Evolutionary conservation across 1,139 yeast genomes (phyloP).

Genomic region (Scheffersomyces segobiensis): DNA sequence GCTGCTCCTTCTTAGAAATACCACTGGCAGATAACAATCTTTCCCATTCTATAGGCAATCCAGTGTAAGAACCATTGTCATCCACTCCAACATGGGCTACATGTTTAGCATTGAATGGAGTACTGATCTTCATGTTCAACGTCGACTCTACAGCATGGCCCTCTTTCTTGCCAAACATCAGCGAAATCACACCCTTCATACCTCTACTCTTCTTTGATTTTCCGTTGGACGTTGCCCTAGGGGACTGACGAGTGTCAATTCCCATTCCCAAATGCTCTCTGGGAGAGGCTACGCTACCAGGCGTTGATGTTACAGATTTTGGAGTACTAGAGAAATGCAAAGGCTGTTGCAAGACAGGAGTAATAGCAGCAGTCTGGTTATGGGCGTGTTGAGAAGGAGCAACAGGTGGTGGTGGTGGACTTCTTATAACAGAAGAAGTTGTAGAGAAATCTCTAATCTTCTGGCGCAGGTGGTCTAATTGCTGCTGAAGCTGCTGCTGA

Average conservation of each 20-base stretch:
- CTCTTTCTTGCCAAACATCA: conserved; percentile 38
- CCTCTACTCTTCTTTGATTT: conserved; percentile 37
- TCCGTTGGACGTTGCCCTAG: conserved; percentile 13
- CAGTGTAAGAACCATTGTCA: conserved; percentile 84
- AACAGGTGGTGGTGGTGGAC: conserved; percentile 4
- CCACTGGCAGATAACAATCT: conserved; percentile 80
- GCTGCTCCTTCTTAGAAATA: conserved; percentile 79
- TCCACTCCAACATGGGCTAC: conserved; percentile 93
- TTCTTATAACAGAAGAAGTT: conserved; percentile 25
- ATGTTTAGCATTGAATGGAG: conserved; percentile 88
- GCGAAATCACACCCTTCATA: conserved; percentile 42
- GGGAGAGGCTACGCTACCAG: conserved; percentile 15
- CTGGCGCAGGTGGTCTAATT: neutral
- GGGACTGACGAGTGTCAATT: conserved; percentile 10
- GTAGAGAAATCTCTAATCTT: conserved; percentile 17
- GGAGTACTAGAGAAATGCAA: conserved; percentile 12
- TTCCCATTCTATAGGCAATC: conserved; percentile 93
- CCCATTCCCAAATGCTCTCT: conserved; percentile 31
- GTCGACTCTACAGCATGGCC: conserved; percentile 19
- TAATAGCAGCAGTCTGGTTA: conserved; percentile 36
- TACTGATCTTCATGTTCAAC: conserved; percentile 66
- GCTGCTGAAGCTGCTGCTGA: conserved; percentile 4
- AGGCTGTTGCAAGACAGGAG: conserved; percentile 30
- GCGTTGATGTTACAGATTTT: conserved; percentile 12
- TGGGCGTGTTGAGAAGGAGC: conserved; percentile 10